Percentiles rank a stretch among this genome's conserved stretches.
Conservation (phyloP, 768 basidiomycete genomes). For the Russula sp. region DNA sequence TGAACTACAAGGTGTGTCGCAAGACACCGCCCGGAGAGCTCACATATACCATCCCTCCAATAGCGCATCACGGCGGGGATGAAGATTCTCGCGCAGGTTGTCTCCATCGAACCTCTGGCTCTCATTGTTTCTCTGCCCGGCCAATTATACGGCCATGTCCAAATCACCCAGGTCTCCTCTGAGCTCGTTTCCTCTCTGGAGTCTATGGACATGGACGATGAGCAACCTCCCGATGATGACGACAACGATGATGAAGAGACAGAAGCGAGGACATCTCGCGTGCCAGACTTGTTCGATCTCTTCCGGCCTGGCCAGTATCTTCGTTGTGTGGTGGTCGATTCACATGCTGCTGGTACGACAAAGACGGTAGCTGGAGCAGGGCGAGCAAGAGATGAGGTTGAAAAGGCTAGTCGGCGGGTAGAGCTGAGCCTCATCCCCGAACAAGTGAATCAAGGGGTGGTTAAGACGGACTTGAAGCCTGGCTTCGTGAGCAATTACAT, state of each 20-base stretch:
- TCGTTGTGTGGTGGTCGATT: constrained; percentile 64
- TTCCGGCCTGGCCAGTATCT: constrained; percentile 86
- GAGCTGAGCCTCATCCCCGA: constrained; percentile 83
- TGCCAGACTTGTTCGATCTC: constrained; percentile 70
- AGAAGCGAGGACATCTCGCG: constrained; percentile 27
- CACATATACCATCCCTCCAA: constrained; percentile 11
- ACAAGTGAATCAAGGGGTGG: constrained; percentile 75
- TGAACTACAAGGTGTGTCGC: constrained; percentile 79
- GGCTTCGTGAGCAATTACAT: constrained; percentile 58
- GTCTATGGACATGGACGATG: constrained; percentile 46
- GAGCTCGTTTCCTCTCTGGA: constrained; percentile 72
- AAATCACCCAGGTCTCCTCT: constrained; percentile 85
- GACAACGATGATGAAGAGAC: constrained; percentile 44
- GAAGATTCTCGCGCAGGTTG: constrained; percentile 83
- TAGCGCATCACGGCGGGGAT: constrained; percentile 79
- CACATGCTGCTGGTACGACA: constrained; percentile 62
- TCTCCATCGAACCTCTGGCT: constrained; percentile 81
- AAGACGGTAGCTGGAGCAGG: constrained; percentile 46
- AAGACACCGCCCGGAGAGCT: background rate
- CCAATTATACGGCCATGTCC: constrained; percentile 88
- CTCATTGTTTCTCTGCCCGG: constrained; percentile 93
- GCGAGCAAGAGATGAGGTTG: constrained; percentile 61
- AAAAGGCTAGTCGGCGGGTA: constrained; percentile 66
- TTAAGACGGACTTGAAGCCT: constrained; percentile 65
- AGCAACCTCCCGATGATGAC: constrained; percentile 42